Conservation (phyloP, 169 alveolate species). For the Eimeria acervulina region DNA sequence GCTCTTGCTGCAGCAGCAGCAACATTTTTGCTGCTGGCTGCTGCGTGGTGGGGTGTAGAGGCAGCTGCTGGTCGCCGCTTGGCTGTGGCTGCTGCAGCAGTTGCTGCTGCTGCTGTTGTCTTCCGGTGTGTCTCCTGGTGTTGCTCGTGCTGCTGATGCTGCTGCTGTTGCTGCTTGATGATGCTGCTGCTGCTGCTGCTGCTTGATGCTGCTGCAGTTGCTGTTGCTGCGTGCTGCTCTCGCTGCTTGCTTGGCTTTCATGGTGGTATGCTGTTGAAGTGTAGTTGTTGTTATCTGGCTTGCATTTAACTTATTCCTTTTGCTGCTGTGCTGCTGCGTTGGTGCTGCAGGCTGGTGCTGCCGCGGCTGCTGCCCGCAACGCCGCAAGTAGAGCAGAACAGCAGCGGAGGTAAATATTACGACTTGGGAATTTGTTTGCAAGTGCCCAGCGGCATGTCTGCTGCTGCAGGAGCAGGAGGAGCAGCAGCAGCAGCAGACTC, state of each 20-base stretch:
- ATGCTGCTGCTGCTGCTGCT: no score
- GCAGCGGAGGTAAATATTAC: not conserved
- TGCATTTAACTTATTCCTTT: not conserved
- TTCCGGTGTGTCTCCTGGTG: not conserved
- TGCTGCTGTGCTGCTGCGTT: not conserved
- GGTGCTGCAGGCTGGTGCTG: not conserved
- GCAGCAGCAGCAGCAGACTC: not conserved
- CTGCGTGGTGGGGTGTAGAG: conserved; percentile 36
- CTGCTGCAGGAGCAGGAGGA: not conserved
- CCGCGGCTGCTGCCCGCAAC: not conserved
- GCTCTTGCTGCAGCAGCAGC: not conserved
- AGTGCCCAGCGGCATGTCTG: not conserved
- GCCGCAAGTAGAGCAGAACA: not conserved
- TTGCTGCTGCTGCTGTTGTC: not conserved
- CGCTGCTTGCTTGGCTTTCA: no score
- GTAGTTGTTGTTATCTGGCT: not conserved
- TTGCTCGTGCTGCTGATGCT: not conserved
- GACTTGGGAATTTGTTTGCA: conserved; percentile 26
- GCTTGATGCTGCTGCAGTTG: no score
- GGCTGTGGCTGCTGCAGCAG: not conserved
- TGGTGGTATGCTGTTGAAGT: not conserved
- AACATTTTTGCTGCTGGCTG: not conserved
- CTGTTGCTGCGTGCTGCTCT: no score
- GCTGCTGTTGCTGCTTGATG: no score
- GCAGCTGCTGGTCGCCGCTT: conserved; percentile 3